These are phyloP conservation scores for Talaromyces islandicus DNA, from an alignment of 2,329 filamentous ascomycete genomes.

Conservation along the genomic window DNA sequence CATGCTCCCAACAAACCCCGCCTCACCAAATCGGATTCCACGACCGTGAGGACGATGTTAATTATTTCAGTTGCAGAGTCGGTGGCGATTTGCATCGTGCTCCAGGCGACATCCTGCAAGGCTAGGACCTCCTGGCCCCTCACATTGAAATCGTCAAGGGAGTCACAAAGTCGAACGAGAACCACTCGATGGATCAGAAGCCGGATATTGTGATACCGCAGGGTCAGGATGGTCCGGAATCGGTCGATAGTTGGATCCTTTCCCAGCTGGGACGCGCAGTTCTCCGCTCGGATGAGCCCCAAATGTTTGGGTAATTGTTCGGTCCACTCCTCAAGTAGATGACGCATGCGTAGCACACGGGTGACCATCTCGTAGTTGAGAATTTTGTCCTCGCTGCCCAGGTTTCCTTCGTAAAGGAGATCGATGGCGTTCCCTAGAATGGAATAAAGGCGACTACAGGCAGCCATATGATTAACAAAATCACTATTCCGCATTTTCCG, in stretches of 20 bases:
- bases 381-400: slow-evolving; percentile 23
- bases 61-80: slow-evolving; percentile 30
- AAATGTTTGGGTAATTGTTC: not conserved
- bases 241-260: not conserved
- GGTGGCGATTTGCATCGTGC: slow-evolving; percentile 20
- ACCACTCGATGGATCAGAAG: slow-evolving; percentile 38
- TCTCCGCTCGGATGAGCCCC: not conserved
- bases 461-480: not conserved
- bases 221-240: slow-evolving; percentile 38
- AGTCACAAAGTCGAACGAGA: slow-evolving; percentile 15
- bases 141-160: not conserved
- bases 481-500: slow-evolving; percentile 20
- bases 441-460: not conserved
- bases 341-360: not conserved
- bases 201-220: slow-evolving; percentile 37
- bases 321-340: not conserved
- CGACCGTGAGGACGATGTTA: slow-evolving; percentile 22
- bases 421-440: slow-evolving; percentile 32
- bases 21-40: slow-evolving; percentile 13
- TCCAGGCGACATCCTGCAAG: not conserved
- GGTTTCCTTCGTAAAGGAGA: slow-evolving; percentile 37
- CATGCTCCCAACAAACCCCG: slow-evolving; percentile 30
- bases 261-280: not conserved
- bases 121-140: not conserved
- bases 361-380: not conserved